Percentiles rank a stretch among this genome's conserved stretches.
phyloP scores from a whole-genome alignment of 2,329 filamentous ascomycete species.

The Talaromyces funiculosus region DNA sequence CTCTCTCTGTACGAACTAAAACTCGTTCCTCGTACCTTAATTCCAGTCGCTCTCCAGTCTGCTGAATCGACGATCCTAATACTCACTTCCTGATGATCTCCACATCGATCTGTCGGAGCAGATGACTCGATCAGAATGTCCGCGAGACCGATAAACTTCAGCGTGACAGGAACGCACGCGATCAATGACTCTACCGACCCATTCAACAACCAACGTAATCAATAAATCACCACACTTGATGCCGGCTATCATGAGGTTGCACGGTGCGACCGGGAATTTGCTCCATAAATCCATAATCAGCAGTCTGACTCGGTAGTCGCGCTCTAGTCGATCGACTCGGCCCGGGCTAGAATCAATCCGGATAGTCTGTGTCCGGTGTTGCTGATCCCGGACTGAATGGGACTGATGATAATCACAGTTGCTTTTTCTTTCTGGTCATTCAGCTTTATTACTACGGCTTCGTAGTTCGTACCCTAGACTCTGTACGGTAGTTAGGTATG shows the following conservation, averaged over 20 bases:
- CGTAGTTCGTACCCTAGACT: neutral
- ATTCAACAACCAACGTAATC: neutral
- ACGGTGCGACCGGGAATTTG: neutral
- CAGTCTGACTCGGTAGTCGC: neutral
- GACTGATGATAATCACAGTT: neutral
- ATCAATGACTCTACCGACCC: too few relatives aligned
- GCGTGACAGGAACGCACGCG: neutral
- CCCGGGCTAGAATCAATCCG: neutral
- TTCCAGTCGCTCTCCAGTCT: too few relatives aligned
- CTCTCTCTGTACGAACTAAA: too few relatives aligned
- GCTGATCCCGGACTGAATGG: neutral
- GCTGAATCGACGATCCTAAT: neutral
- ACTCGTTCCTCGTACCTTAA: too few relatives aligned
- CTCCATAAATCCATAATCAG: neutral
- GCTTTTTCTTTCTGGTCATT: neutral
- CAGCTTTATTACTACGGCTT: too few relatives aligned
- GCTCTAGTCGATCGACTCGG: neutral
- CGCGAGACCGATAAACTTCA: neutral
- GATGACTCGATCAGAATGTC: neutral
- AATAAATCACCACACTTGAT: neutral
- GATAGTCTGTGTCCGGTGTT: neutral
- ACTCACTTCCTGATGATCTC: neutral
- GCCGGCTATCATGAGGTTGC: neutral
- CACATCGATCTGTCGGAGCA: neutral
- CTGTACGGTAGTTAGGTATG: neutral